Evolutionary conservation across 106 monocot genomes (phyloP).

Genomic region (Dendrobium catenatum): DNA sequence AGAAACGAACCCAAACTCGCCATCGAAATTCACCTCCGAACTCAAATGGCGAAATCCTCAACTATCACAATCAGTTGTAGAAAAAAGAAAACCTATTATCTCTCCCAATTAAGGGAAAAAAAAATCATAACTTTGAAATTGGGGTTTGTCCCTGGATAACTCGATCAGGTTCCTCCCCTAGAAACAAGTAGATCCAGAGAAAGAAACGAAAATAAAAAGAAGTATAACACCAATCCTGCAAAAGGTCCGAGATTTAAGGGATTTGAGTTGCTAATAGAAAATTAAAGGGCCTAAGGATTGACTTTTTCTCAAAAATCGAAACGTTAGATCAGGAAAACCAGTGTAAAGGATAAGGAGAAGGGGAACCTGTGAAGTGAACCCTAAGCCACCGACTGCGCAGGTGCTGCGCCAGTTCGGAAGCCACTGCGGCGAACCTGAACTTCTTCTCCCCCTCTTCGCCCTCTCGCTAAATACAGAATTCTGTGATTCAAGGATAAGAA

Average conservation of each 20-base stretch:
- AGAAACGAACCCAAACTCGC: constrained; percentile 9
- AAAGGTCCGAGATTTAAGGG: not conserved
- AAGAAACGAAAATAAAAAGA: not conserved
- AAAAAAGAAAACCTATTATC: not conserved
- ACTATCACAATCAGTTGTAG: not conserved
- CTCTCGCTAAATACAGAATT: too few relatives aligned
- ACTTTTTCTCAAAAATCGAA: too few relatives aligned
- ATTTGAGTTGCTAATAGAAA: not conserved
- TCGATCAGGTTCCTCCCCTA: not conserved
- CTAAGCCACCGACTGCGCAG: not conserved
- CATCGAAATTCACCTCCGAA: constrained; percentile 11
- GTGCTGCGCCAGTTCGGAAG: not conserved
- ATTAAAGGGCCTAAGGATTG: not conserved
- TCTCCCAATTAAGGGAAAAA: too few relatives aligned
- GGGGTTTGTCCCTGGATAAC: not conserved
- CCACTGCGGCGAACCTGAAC: not conserved
- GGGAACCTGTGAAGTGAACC: not conserved
- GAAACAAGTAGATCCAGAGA: not conserved
- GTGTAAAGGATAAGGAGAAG: not conserved
- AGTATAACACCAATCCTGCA: not conserved
- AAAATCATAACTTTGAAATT: not conserved
- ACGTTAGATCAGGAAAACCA: not conserved
- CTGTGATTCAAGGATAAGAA: not conserved
- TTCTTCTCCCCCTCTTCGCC: too few relatives aligned
- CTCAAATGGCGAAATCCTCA: not conserved